Evolutionary conservation across 371 early-diverging fungal genomes (phyloP), one percentile per base, ranked within the genome.

Genomic region (Umbelopsis sp.): DNA sequence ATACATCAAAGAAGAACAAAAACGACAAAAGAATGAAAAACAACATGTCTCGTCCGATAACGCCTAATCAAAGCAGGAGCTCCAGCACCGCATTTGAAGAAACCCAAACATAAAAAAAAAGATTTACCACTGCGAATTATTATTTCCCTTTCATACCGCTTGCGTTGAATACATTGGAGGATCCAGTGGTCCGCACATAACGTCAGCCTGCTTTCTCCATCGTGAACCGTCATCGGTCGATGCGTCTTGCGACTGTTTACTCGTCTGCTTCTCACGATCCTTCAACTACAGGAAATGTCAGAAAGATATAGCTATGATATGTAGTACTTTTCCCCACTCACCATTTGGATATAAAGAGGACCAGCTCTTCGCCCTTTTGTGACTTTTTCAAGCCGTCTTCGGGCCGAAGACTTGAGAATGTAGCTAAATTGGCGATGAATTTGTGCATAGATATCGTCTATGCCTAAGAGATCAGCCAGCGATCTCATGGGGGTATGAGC

Each of bases 341-440:
- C 81, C 77, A 81, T 46, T 65, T 77, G 75, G 37, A 65, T 65
- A 63, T 81, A 81, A 20, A 73, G 64, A 29, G 76, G 66, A 65
- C 79, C 74, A 22, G 79, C 79, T 53, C 76, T 75, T 65, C 80
- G 69, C 18, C 82, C 82, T 6, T 72, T 72, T 12, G 70, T 70
- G 2, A 82, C 50, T 45, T 82, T 82, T 44, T 82, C 82, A 75
- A 82, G 76, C 41, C 82, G 71, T 66, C 81, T 77, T 52, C 77
- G 71, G 11, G 79, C 79, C 22, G 84, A 80, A 38, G 85, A 50
- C 50, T 84, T 84, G 16, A 88, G 74, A 41, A 81, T 84, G 62
- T 80, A 84, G 57, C 85, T 81, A 66, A 87, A 86, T 67, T 82
- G 79, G 8, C 75, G 76, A 70, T 88, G 88, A 41, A 88, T 76